These are phyloP conservation scores for Theileria parva DNA, from an alignment of 169 alveolate species.

Conservation along the genomic window DNA sequence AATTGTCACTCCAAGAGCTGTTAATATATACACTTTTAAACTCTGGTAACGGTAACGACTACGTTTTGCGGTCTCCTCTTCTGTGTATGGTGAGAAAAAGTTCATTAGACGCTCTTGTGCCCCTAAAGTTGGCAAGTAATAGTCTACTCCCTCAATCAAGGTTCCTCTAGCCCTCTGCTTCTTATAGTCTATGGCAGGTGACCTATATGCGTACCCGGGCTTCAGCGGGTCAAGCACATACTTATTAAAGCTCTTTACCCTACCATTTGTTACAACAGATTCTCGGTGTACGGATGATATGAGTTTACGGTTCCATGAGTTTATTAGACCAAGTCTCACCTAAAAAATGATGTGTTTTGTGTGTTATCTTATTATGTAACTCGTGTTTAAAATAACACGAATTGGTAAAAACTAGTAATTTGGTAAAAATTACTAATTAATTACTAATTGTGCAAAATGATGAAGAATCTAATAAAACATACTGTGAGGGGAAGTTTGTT, in stretches of 20 bases:
- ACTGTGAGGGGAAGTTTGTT: constrained; percentile 79
- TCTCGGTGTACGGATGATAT: constrained; percentile 65
- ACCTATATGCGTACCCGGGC: constrained; percentile 73
- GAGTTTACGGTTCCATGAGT: constrained; percentile 77
- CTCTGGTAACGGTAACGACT: constrained; percentile 79
- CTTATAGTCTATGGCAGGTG: constrained; percentile 81
- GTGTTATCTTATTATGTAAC: too few species aligned
- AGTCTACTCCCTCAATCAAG: constrained; percentile 83
- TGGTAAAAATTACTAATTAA: too few species aligned
- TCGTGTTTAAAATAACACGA: too few species aligned
- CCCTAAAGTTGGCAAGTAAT: constrained; percentile 74
- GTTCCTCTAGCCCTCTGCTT: constrained; percentile 85
- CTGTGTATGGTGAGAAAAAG: constrained; percentile 82
- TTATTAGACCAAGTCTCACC: constrained; percentile 65
- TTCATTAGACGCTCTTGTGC: constrained; percentile 78
- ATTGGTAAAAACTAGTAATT: too few species aligned
- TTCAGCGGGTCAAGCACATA: constrained; percentile 74
- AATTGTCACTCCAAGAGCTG: constrained; percentile 82
- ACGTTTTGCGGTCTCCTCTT: constrained; percentile 79
- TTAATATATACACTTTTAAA: constrained; percentile 74
- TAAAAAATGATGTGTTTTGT: neutral
- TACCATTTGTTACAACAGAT: constrained; percentile 71
- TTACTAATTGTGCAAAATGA: too few species aligned
- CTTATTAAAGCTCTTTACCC: constrained; percentile 72
- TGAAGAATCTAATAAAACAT: constrained; percentile 34